Evolutionary conservation across 2,329 filamentous ascomycete genomes (phyloP), one percentile per base, ranked within the genome.

Genomic region (Alternaria ventricosa): DNA sequence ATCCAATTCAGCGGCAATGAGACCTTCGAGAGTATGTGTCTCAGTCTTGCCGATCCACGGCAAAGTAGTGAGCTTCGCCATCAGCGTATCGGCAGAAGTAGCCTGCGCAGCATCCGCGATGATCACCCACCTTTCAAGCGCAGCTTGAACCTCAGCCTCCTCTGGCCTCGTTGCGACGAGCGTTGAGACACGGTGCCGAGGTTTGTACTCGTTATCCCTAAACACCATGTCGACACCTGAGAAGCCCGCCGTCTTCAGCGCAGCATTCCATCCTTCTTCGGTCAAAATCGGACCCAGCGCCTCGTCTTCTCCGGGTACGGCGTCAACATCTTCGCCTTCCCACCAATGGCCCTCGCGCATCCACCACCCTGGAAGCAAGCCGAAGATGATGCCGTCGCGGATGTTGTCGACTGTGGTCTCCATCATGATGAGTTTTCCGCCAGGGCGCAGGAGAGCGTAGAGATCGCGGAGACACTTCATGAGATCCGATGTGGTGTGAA

Each of bases 221-320:
- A 63, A 60, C 18, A 60, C 50, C 49, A 63, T 55, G 8, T 64
- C 61, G 7, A 61, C 57, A n/a, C 61, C 55, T 1, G 59, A 53
- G 54, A 65, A 66, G 22, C 63, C 60, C 11, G 44, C 45, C 3
- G 28, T 57, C 45, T 57, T 63, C 8, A 68, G 41, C 6, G 46
- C 51, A 18, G 27, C 68, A 53, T 76, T 67, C 76, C 75, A 79
- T 41, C 67, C 27, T 15, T 58, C 45, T 54, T 63, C 49, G 12
- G 60, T 59, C 5, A 65, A 22, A 36, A 57, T 47, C 13, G 61
- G 61, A 4, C 57, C 57, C 25, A 55, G 13, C 22, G 43, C 50
- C 49, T 55, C 49, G 43, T 63, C 47, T 20, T 63, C 60, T 7
- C 54, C 60, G 2, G 60, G 54, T 3, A 58, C 28, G 7, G 55